A percentile compares a stretch with the other conserved stretches of the same genome.
Evolutionary conservation across 75 land plant species (phyloP).

Genomic region (Cunninghamia lanceolata): DNA sequence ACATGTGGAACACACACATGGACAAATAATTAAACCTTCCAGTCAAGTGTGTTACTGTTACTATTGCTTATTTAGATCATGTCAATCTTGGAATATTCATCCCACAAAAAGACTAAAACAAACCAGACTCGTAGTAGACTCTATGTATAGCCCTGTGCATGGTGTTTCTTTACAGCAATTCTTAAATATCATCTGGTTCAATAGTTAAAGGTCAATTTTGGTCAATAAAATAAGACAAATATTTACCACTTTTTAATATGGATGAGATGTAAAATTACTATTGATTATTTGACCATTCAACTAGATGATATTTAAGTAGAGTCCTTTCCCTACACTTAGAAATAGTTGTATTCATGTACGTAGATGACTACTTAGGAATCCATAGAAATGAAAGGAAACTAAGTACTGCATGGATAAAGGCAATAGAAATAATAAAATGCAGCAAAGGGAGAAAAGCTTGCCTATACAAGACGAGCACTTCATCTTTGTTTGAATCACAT

Average conservation of each 20-base stretch:
- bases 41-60: background rate
- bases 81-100: background rate
- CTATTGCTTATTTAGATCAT: background rate
- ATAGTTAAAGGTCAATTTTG: too few relatives aligned
- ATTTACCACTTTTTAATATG: too few relatives aligned
- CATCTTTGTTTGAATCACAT: constrained; percentile 37
- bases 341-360: background rate
- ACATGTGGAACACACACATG: too few relatives aligned
- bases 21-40: background rate
- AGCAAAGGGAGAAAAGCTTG: constrained; percentile 5
- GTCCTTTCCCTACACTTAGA: too few relatives aligned
- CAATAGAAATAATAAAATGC: too few relatives aligned
- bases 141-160: background rate
- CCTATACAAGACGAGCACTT: constrained; percentile 78
- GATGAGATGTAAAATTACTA: too few relatives aligned
- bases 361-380: background rate
- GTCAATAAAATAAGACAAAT: too few relatives aligned
- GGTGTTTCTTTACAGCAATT: too few relatives aligned
- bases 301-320: too few relatives aligned
- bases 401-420: background rate
- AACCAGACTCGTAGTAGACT: background rate
- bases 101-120: background rate
- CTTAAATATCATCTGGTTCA: too few relatives aligned
- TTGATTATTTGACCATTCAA: too few relatives aligned
- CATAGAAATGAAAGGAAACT: constrained; percentile 7